Evolutionary conservation across 2,329 filamentous ascomycete species (phyloP).

Genomic region (Pseudomassariella vexata): DNA sequence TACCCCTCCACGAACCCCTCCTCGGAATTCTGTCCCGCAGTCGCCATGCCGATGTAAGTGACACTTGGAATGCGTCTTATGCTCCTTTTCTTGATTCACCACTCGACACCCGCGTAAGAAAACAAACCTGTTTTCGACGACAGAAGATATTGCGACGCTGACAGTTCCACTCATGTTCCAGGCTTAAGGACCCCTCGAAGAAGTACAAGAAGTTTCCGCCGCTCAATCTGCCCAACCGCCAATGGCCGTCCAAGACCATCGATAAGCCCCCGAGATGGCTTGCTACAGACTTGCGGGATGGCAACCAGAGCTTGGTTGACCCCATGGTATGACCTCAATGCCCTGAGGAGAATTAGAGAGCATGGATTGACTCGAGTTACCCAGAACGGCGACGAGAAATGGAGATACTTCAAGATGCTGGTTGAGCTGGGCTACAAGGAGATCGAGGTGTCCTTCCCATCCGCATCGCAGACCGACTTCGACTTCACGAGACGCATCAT

Average conservation of each 20-base stretch:
- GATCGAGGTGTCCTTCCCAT: slow-evolving; percentile 94
- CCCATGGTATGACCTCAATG: slow-evolving; percentile 67
- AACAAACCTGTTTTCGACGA: too few species aligned
- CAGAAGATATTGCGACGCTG: too few species aligned
- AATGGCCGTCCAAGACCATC: slow-evolving; percentile 81
- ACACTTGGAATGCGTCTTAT: too few species aligned
- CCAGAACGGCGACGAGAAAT: slow-evolving; percentile 91
- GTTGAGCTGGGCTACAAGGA: slow-evolving; percentile 92
- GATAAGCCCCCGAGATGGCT: slow-evolving; percentile 88
- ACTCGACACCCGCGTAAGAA: too few species aligned
- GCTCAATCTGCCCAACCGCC: slow-evolving; percentile 60
- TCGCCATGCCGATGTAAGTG: too few species aligned
- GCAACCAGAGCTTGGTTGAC: slow-evolving; percentile 88
- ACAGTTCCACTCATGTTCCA: too few species aligned
- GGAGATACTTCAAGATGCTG: slow-evolving; percentile 91
- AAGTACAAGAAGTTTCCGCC: slow-evolving; percentile 71
- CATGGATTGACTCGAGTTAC: slow-evolving; percentile 1
- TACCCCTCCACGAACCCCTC: too few species aligned
- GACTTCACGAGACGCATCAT: slow-evolving; percentile 87
- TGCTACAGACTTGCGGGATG: slow-evolving; percentile 82
- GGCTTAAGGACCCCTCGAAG: slow-evolving; percentile 69
- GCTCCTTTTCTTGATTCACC: too few species aligned
- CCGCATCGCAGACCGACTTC: slow-evolving; percentile 90
- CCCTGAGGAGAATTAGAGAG: too few species aligned
- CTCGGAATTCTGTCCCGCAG: too few species aligned